phyloP scores from a whole-genome alignment of 192 early-diverging fungal species.

The Entomortierella parvispora region DNA sequence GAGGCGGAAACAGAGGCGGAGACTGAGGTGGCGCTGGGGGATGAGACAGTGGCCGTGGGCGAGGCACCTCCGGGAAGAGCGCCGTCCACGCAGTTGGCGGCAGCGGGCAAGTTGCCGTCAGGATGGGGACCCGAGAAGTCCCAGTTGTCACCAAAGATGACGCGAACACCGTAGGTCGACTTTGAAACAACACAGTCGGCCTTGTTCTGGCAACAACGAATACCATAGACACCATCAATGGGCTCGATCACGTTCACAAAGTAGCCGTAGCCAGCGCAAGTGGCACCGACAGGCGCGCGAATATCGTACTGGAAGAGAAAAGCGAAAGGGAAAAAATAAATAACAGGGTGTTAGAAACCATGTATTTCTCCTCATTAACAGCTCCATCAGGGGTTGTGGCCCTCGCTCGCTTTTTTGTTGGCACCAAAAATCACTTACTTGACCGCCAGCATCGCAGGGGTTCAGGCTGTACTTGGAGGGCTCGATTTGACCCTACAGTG shows the following conservation, averaged over 20 bases:
- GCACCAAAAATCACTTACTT: not conserved
- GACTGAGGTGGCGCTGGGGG: not conserved
- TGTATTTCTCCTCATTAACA: too few species aligned
- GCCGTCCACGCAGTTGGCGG: slow-evolving; percentile 22
- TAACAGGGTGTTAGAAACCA: not conserved
- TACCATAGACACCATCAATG: slow-evolving; percentile 50
- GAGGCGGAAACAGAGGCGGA: not conserved
- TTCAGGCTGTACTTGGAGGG: slow-evolving; percentile 36
- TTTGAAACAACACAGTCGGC: slow-evolving; percentile 25
- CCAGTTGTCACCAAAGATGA: slow-evolving; percentile 33
- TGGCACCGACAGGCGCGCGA: slow-evolving; percentile 41
- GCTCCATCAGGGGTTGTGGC: too few species aligned
- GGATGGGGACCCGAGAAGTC: slow-evolving; percentile 38
- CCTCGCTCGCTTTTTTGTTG: too few species aligned
- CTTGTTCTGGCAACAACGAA: slow-evolving; percentile 56
- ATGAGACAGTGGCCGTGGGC: not conserved
- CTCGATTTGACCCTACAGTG: slow-evolving; percentile 37
- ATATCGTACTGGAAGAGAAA: slow-evolving; percentile 21
- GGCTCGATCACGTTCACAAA: slow-evolving; percentile 62
- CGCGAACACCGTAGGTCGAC: slow-evolving; percentile 18
- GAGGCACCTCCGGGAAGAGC: slow-evolving; percentile 1
- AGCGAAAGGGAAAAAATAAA: not conserved
- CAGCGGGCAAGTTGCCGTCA: slow-evolving; percentile 32
- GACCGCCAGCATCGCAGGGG: slow-evolving; percentile 32
- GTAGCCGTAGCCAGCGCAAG: slow-evolving; percentile 48